These are phyloP conservation scores for Colletotrichum sp. DNA, from an alignment of 2,329 filamentous ascomycete genomes.

Conservation along the genomic window DNA sequence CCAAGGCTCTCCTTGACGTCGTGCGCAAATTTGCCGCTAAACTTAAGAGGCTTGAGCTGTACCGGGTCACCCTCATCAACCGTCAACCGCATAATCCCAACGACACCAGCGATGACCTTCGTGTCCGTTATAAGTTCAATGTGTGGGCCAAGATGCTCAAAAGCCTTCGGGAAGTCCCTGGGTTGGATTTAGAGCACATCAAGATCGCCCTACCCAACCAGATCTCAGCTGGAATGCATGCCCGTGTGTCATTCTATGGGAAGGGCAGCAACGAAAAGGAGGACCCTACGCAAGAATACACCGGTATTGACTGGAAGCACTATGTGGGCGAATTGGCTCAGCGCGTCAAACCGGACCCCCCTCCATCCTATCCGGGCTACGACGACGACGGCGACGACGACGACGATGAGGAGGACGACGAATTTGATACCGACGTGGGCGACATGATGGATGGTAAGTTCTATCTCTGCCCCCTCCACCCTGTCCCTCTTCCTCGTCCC, in stretches of 20 bases:
- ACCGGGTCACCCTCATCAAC: constrained; percentile 41
- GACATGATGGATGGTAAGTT: constrained; percentile 13
- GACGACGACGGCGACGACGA: not conserved
- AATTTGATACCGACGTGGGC: not conserved
- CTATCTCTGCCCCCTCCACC: not conserved
- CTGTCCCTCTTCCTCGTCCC: not conserved
- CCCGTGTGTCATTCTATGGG: not conserved
- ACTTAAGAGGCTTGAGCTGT: constrained; percentile 49
- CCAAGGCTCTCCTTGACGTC: constrained; percentile 35
- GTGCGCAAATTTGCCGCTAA: constrained; percentile 47
- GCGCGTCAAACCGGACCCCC: constrained; percentile 18
- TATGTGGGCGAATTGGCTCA: constrained; percentile 34
- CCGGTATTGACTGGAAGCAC: constrained; percentile 39
- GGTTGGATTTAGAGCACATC: constrained; percentile 38
- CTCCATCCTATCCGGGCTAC: not conserved
- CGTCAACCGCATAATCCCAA: not conserved
- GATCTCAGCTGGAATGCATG: not conserved
- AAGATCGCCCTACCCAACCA: constrained; percentile 34
- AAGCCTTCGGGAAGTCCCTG: constrained; percentile 26
- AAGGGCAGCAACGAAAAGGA: not conserved
- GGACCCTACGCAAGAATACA: constrained; percentile 27
- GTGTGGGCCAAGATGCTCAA: constrained; percentile 46
- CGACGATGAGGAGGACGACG: not conserved
- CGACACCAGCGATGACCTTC: not conserved
- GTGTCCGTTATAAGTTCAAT: constrained; percentile 26